Base-by-base conservation (phyloP, 345 rosid genomes). In the Geranium brycei region DNA sequence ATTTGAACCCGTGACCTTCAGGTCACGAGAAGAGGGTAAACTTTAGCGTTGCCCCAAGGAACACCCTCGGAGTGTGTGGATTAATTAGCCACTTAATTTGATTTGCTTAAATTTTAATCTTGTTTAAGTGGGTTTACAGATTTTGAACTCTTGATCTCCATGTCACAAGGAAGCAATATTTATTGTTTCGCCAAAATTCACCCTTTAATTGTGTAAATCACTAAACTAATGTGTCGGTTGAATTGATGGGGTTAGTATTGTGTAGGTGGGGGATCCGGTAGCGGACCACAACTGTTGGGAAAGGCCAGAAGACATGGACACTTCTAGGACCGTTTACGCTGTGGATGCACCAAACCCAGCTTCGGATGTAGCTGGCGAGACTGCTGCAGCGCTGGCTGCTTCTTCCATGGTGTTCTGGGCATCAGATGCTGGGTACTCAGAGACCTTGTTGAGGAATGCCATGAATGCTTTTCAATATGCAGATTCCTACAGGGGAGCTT, bases 241-340 rank as follows among this genome's bases (percentile, higher is more conserved):
- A 23, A 23, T 23, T 23, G 28, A 23, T 23, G 1, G 28, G 28
- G 28, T 56, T 4, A 19, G 28, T 7, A 31, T 68, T 74, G 59
- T 58, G 16, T 51, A 93, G 99, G 99, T 93, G 72, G 99, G 99
- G 61, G 96, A 93, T 74, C 97, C 97, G 58, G 75, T 59, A 13
- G 71, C 23, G 15, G 99, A 93, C 78, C 99, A 93, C 62, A 77
- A 68, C 66, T 93, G 99, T 30, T 93, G 99, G 99, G 99, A 93
- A 72, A 76, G 99, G 32, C 96, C 99, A 1, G 99, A 93, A 65
- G 97, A 93, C 67, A 90, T 93, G 99, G 99, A 93, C 71, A 90
- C 97, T 0, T 69, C 83, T 1, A 75, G 99, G 66, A 85, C 88
- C 0, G 91, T 87, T 13, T 90, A 90, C 56, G 89, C 77, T 0